A percentile compares a stretch with the other conserved stretches of the same genome.
Conservation (phyloP, 2,329 filamentous ascomycete genomes). For the Macroventuria anomochaeta region DNA sequence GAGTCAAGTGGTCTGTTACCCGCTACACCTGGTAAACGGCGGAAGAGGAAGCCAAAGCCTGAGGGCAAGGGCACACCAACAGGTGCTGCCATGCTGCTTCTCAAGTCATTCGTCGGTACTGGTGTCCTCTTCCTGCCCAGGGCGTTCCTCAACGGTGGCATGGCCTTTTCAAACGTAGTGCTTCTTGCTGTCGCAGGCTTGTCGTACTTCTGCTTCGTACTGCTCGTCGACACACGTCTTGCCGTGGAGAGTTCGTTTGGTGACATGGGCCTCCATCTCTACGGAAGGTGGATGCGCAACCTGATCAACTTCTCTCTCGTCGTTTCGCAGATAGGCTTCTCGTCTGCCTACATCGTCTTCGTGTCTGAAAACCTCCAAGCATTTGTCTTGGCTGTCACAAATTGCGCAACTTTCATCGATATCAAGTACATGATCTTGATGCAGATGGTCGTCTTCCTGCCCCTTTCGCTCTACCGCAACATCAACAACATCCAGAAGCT, state of each 20-base stretch:
- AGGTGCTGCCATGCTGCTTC: constrained; percentile 80
- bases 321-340: constrained; percentile 92
- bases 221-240: constrained; percentile 85
- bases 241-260: constrained; percentile 94
- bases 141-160: constrained; percentile 93
- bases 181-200: constrained; percentile 83
- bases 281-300: constrained; percentile 86
- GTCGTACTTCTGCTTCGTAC: constrained; percentile 97
- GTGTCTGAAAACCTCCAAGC: constrained; percentile 95
- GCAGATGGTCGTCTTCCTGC: constrained; percentile 94
- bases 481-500: constrained; percentile 98
- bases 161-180: constrained; percentile 94
- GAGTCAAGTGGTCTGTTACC: constrained; percentile 81
- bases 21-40: constrained; percentile 66
- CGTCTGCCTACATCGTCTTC: constrained; percentile 95
- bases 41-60: constrained; percentile 78
- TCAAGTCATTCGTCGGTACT: constrained; percentile 98
- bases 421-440: constrained; percentile 91
- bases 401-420: constrained; percentile 84
- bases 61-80: constrained; percentile 79
- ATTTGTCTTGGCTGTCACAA: constrained; percentile 87
- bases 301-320: constrained; percentile 92
- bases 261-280: constrained; percentile 91
- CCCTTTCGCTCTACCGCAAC: constrained; percentile 90
- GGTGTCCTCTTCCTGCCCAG: constrained; percentile 92